Conservation (phyloP, 2,329 filamentous ascomycete genomes). For the Boeremia lycopersici region DNA sequence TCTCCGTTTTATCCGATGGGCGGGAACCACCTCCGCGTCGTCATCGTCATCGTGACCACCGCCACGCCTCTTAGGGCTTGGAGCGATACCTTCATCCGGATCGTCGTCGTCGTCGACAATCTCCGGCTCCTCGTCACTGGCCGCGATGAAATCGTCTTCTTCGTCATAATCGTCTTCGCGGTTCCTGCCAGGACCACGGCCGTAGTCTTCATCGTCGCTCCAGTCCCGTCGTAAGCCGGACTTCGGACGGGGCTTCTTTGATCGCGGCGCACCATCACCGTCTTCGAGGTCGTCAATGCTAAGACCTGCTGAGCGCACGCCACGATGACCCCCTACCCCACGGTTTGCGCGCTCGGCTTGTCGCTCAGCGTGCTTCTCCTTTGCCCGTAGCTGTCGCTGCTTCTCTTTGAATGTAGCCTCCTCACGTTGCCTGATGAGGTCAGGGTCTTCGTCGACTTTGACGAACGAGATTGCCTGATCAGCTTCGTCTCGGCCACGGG, state of each 20-base stretch:
- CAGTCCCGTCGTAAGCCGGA: conserved; percentile 52
- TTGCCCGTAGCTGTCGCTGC: conserved; percentile 64
- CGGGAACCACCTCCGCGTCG: conserved; percentile 43
- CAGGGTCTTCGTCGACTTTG: conserved; percentile 73
- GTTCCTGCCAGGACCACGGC: conserved; percentile 61
- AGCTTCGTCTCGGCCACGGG: conserved; percentile 52
- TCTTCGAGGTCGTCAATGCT: conserved; percentile 64
- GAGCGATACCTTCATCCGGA: conserved; percentile 55
- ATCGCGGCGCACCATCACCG: conserved; percentile 48
- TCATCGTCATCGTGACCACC: conserved; percentile 45
- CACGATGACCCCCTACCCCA: conserved; percentile 54
- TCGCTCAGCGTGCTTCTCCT: conserved; percentile 70
- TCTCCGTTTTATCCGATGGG: conserved; percentile 47
- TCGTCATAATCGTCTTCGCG: conserved; percentile 78
- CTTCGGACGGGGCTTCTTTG: conserved; percentile 44
- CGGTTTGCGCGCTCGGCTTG: conserved; percentile 64
- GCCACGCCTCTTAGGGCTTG: conserved; percentile 49
- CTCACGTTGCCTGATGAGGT: conserved; percentile 74
- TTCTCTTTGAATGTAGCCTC: conserved; percentile 77
- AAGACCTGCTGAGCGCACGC: conserved; percentile 63
- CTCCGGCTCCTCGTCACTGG: conserved; percentile 73
- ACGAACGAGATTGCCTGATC: conserved; percentile 68
- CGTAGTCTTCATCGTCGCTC: conserved; percentile 80
- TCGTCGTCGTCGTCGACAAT: conserved; percentile 65
- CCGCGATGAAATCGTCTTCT: conserved; percentile 78